Evolutionary conservation across 176 grass and related monocot species (phyloP).

Genomic region (Lolium rigidum): DNA sequence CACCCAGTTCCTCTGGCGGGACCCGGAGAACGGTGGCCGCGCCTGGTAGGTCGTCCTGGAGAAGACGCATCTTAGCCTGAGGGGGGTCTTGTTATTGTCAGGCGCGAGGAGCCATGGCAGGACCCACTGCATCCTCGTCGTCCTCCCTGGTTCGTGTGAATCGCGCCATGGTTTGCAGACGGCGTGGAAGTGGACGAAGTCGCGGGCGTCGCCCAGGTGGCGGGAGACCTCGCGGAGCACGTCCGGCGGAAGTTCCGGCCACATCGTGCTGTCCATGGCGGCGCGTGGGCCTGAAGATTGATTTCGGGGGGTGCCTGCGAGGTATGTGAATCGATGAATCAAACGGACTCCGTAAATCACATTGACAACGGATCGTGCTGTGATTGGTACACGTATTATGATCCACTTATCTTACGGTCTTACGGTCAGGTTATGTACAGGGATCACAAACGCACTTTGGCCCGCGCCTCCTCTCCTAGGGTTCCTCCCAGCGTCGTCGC

Average conservation of each 20-base stretch:
- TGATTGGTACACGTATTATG: too few species aligned
- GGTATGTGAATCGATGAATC: too few species aligned
- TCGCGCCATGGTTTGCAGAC: not conserved
- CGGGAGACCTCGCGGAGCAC: not conserved
- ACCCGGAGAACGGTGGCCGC: not conserved
- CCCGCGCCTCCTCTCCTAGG: too few species aligned
- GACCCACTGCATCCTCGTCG: not conserved
- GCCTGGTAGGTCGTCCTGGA: not conserved
- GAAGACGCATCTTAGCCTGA: conserved; percentile 2
- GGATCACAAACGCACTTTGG: too few species aligned
- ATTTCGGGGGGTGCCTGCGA: too few species aligned
- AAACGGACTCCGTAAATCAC: too few species aligned
- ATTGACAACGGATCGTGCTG: too few species aligned
- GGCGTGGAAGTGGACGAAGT: not conserved
- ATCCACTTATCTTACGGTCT: too few species aligned
- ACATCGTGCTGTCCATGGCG: not conserved
- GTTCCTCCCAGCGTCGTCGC: too few species aligned
- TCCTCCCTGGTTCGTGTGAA: not conserved
- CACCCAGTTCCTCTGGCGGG: not conserved
- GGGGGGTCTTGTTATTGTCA: not conserved
- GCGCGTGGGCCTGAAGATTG: too few species aligned
- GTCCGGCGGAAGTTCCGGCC: not conserved
- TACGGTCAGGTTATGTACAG: too few species aligned
- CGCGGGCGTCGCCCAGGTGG: not conserved
- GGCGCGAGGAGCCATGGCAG: not conserved